These are phyloP conservation scores for Trichothecium roseum DNA, from an alignment of 2,329 filamentous ascomycete species.

Conservation along the genomic window DNA sequence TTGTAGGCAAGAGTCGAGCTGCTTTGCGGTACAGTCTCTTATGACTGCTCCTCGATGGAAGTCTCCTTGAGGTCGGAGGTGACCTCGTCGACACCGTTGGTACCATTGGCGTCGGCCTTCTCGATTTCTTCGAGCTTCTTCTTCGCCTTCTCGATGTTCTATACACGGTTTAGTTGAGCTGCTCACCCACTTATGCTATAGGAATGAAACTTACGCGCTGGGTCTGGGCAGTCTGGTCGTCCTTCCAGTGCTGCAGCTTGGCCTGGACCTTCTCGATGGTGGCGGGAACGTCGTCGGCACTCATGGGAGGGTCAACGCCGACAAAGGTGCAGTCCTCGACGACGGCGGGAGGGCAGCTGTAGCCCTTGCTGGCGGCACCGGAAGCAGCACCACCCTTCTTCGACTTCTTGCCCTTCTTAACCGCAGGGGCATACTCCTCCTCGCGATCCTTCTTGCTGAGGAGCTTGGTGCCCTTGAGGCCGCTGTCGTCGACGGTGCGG, in stretches of 20 bases:
- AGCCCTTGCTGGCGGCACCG: constrained; percentile 42
- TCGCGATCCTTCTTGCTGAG: constrained; percentile 80
- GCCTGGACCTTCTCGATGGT: constrained; percentile 82
- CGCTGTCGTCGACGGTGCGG: constrained; percentile 76
- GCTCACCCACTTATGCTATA: neutral
- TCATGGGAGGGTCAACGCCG: constrained; percentile 80
- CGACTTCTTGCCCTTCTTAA: constrained; percentile 81
- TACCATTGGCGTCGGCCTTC: constrained; percentile 34
- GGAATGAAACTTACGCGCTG: constrained; percentile 59
- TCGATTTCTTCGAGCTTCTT: constrained; percentile 90
- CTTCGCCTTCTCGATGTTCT: constrained; percentile 97
- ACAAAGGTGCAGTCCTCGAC: constrained; percentile 84
- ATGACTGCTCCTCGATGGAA: constrained; percentile 39
- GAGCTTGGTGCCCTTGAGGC: constrained; percentile 75
- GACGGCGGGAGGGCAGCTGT: constrained; percentile 82
- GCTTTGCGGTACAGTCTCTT: constrained; percentile 10
- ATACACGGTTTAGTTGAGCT: constrained; percentile 11
- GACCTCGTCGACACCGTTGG: constrained; percentile 42
- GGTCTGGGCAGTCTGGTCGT: constrained; percentile 80
- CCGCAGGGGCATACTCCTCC: constrained; percentile 65
- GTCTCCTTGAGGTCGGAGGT: constrained; percentile 40
- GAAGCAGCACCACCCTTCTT: constrained; percentile 48
- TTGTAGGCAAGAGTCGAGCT: neutral
- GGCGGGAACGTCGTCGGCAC: constrained; percentile 67
- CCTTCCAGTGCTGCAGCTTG: constrained; percentile 87